Conservation (phyloP, 1,284 basidiomycete genomes). For the Ceratobasidium sp. region DNA sequence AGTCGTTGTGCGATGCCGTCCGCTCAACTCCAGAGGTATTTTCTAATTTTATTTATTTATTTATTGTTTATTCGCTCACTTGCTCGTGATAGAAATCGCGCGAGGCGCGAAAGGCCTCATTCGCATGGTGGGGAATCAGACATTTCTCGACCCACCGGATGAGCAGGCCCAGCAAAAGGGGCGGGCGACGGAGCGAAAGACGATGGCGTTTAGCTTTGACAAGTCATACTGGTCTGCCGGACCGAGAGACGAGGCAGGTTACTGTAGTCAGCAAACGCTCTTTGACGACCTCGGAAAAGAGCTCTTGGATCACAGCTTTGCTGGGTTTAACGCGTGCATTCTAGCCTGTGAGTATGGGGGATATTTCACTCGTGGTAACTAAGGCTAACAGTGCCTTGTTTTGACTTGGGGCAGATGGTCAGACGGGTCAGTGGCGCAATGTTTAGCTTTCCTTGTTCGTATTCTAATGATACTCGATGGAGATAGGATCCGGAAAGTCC, state of each 20-base stretch:
- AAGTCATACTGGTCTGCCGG: constrained; percentile 97
- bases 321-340: constrained; percentile 98
- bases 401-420: constrained; percentile 72
- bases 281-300: constrained; percentile 97
- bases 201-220: constrained; percentile 92
- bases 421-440: constrained; percentile 77
- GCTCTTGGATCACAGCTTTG: constrained; percentile 92
- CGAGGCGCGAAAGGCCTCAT: constrained; percentile 93
- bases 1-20: constrained; percentile 95
- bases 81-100: constrained; percentile 74
- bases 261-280: constrained; percentile 93
- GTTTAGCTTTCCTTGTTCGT: constrained; percentile 43
- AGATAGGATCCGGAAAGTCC: constrained; percentile 85
- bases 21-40: constrained; percentile 91
- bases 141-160: constrained; percentile 90
- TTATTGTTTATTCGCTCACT: constrained; percentile 6
- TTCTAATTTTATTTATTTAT: constrained; percentile 48
- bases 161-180: constrained; percentile 40
- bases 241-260: constrained; percentile 84
- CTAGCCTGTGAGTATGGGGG: constrained; percentile 84
- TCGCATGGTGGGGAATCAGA: constrained; percentile 92
- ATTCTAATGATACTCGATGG: constrained; percentile 27
- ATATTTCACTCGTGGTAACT: not conserved
- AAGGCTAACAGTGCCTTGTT: constrained; percentile 49
- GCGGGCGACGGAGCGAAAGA: constrained; percentile 87